Conservation (phyloP, 306 rosid genomes). For the Trichosanthes truncata region DNA sequence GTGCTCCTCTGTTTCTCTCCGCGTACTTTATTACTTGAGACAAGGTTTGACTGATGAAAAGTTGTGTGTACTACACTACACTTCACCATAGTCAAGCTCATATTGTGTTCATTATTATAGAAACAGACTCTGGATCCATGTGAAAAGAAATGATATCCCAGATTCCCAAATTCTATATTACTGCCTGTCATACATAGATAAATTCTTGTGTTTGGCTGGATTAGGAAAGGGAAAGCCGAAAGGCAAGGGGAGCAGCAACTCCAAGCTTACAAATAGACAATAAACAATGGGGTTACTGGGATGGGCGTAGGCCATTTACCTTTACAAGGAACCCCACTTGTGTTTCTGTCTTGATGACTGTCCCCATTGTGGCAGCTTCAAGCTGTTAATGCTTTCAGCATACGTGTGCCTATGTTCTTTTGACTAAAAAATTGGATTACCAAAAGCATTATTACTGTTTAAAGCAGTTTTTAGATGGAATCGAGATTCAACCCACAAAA, state of each 20-base stretch:
- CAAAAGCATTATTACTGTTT: background rate
- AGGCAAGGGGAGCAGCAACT: background rate
- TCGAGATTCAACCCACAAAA: background rate
- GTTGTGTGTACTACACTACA: background rate
- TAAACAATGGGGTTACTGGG: background rate
- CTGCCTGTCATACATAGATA: background rate
- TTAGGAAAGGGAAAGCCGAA: background rate
- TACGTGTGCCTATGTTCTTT: slow-evolving; percentile 3
- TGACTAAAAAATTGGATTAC: slow-evolving; percentile 1
- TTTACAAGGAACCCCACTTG: background rate
- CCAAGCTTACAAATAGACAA: slow-evolving; percentile 1
- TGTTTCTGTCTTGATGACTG: background rate
- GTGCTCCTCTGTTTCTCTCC: background rate
- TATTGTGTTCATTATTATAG: background rate
- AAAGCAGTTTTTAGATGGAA: background rate
- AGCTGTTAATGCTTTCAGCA: background rate
- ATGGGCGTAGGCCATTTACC: background rate
- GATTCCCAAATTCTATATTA: background rate
- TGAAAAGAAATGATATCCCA: background rate
- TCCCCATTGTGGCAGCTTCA: background rate
- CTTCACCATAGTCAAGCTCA: background rate
- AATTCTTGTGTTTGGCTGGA: background rate
- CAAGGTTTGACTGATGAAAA: background rate
- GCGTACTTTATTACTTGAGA: background rate
- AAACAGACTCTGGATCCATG: background rate